These are phyloP conservation scores for Exophiala xenobiotica DNA, from an alignment of 2,329 filamentous ascomycete species.

Conservation along the genomic window DNA sequence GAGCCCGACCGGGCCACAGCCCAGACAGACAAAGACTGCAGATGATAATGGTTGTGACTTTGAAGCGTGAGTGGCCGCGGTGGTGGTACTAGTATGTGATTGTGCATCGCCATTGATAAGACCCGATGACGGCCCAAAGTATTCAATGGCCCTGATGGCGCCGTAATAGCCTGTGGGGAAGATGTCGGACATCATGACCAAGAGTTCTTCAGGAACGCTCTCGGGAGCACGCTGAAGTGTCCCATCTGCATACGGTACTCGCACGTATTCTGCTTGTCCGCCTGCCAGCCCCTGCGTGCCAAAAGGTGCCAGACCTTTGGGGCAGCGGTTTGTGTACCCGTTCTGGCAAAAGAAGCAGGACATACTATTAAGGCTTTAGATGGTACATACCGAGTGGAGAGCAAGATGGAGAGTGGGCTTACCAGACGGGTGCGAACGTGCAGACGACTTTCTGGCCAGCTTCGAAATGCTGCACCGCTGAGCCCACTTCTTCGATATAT, in stretches of 20 bases:
- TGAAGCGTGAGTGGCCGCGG: slow-evolving; percentile 58
- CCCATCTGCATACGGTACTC: slow-evolving; percentile 51
- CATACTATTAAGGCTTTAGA: slow-evolving; percentile 48
- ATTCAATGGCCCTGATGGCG: slow-evolving; percentile 67
- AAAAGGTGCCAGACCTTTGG: slow-evolving; percentile 51
- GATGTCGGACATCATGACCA: slow-evolving; percentile 23
- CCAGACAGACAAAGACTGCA: slow-evolving; percentile 59
- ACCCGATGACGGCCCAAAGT: slow-evolving; percentile 45
- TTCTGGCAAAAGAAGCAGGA: slow-evolving; percentile 51
- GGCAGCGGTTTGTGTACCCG: slow-evolving; percentile 54
- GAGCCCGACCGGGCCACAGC: slow-evolving; percentile 62
- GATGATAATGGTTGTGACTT: slow-evolving; percentile 37
- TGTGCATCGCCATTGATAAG: neutral
- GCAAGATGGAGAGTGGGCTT: neutral
- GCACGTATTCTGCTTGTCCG: slow-evolving; percentile 56
- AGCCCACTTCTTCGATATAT: slow-evolving; percentile 65
- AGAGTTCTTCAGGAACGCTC: slow-evolving; percentile 31
- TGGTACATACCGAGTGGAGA: neutral
- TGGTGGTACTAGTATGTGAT: neutral
- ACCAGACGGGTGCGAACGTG: slow-evolving; percentile 49
- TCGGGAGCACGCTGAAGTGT: slow-evolving; percentile 47
- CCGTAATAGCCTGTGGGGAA: slow-evolving; percentile 19
- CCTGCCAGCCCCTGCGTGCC: slow-evolving; percentile 50
- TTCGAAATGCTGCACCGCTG: slow-evolving; percentile 66
- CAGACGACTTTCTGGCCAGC: slow-evolving; percentile 75